Evolutionary conservation across 2,329 filamentous ascomycete species (phyloP), one percentile per base, ranked within the genome.

Genomic region (Esteya vermicola): DNA sequence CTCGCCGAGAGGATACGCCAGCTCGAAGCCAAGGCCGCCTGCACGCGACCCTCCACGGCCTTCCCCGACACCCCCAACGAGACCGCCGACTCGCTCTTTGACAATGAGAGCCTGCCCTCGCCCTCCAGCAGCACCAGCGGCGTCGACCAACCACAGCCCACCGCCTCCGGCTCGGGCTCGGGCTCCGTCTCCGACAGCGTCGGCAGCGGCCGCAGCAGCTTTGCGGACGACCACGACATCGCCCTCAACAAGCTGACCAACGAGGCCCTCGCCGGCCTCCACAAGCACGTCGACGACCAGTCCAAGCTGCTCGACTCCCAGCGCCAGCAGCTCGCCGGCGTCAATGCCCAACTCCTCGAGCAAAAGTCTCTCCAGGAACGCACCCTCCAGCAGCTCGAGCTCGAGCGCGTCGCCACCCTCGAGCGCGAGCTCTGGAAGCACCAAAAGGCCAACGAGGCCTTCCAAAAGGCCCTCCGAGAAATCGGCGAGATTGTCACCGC

Each of bases 401-500:
- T 82, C 48, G 79, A 86, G 58, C 86, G 91, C 50, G 89, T 96
- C 47, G 81, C 84, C 40, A 79, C 85, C 27, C 70, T 96, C 31
- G 89, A 96, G 63, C 77, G 89, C 43, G 91, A 98, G 61, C 70
- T 98, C 44, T 86, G 83, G 68, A 96, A 96, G 63, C 88, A 95
- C 55, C 88, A 94, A 57, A 91, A 95, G 62, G 91, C 93, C 55
- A 98, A 98, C 60, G 79, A 94, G 60, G 93, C 91, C 51, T 98
- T 96, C 72, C 88, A 96, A 57, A 96, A 96, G 61, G 91, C 91
- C 10, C 65, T 98, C 26, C 78, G 88, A 48, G 91, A 98, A 59
- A 96, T 98, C 50, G 91, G 91, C 51, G 91, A 89, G 56, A 96
- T 98, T 51, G 85, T 96, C 53, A 95, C 91, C 19, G 88, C 89